Evolutionary conservation across 352 stramenopile species (phyloP), one percentile per base, ranked within the genome.

Genomic region (Phytopythium boreale): DNA sequence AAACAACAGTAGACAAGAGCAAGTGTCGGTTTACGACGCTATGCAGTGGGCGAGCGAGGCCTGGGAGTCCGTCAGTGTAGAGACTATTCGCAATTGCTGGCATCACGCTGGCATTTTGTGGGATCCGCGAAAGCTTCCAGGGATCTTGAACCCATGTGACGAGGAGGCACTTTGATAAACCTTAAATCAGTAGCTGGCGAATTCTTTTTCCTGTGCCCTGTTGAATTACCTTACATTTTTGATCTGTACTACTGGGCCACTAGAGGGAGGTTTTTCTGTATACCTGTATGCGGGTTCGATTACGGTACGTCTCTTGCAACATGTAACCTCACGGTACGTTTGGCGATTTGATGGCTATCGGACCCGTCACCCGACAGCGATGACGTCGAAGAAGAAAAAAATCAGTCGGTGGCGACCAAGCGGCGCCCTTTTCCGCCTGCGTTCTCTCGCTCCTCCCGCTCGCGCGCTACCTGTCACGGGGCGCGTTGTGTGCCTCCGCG

Each of bases 51-150:
- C 53, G 4, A 55, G 24, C 4, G 22, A 36, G 51, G 61, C 53
- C 0, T 66, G 51, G 50, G 14, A 41, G 4, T 22, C 61, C 22
- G 51, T 44, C 15, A 47, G 51, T 9, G 19, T 36, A 29, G 61
- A 44, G 34, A 67, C 61, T 11, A 62, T 62, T 27, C 51, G 61
- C 19, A 56, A 55, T 29, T 67, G 51, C 36, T 62, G 61, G 61
- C 12, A 29, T 4, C 51, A 67, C 51, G 50, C 51, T 6, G 61
- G 56, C 1, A 67, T 67, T 31, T 26, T 67, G 26, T 37, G 26
- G 12, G 26, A 56, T 11, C 24, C 47, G 24, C 47, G 47, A 2
- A 55, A 55, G 22, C 31, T 55, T 4, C 22, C 19, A 3, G 46
- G 46, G 7, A 27, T 55, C n/a, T 55, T 55, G 47, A 55, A 36